Percentiles rank a stretch among this genome's conserved stretches.
These are phyloP conservation scores for Cystobasidium tubakii DNA, from an alignment of 768 basidiomycete genomes.

Conservation along the genomic window DNA sequence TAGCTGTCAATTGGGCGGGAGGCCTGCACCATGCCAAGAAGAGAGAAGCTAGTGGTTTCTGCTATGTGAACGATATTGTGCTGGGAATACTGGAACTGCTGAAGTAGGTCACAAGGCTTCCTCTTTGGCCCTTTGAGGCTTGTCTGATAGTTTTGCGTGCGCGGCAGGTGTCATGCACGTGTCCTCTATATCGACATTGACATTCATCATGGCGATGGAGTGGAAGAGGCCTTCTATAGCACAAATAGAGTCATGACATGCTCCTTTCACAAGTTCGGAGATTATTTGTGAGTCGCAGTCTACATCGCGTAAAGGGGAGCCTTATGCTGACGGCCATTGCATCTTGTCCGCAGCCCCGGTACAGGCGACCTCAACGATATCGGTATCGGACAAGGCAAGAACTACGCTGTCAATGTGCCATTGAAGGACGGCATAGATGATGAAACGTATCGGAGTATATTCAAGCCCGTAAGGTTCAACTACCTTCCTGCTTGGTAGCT, in stretches of 20 bases:
- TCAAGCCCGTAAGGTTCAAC: conserved; percentile 73
- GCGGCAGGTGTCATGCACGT: conserved; percentile 55
- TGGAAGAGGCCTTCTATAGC: conserved; percentile 97
- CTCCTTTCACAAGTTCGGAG: conserved; percentile 95
- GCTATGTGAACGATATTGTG: conserved; percentile 96
- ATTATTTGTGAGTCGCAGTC: conserved; percentile 56
- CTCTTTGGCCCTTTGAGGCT: background rate
- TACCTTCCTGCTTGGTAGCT: background rate
- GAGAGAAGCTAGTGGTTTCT: conserved; percentile 93
- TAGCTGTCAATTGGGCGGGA: conserved; percentile 94
- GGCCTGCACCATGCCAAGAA: conserved; percentile 99
- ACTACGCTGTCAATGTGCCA: conserved; percentile 88
- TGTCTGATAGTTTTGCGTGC: background rate
- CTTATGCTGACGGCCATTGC: background rate
- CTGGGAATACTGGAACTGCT: conserved; percentile 87
- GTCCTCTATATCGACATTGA: conserved; percentile 98
- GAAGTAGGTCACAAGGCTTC: conserved; percentile 54
- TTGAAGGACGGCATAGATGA: conserved; percentile 91
- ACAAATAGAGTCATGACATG: conserved; percentile 96
- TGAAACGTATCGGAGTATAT: conserved; percentile 77
- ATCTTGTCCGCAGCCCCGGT: conserved; percentile 58
- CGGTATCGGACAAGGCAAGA: conserved; percentile 71
- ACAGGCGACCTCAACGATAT: conserved; percentile 79
- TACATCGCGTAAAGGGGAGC: background rate
- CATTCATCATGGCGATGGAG: conserved; percentile 96